phyloP scores from a whole-genome alignment of 352 stramenopile genomes.

The Phytopythium litorale region DNA sequence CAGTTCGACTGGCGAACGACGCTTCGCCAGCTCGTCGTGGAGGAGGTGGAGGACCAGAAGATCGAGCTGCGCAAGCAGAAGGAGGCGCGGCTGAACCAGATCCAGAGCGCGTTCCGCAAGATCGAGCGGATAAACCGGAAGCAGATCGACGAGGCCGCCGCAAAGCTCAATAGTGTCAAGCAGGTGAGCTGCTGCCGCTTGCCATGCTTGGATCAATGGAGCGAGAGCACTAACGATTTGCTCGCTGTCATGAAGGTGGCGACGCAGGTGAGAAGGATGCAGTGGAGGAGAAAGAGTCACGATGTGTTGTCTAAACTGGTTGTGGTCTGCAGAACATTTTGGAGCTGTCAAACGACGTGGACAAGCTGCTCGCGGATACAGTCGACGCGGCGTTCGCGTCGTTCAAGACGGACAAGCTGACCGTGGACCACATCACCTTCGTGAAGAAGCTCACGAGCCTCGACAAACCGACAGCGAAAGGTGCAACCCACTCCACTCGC shows the following conservation, averaged over 20 bases:
- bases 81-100: slow-evolving; percentile 40
- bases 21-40: slow-evolving; percentile 49
- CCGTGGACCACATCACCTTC: slow-evolving; percentile 43
- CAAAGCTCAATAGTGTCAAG: slow-evolving; percentile 52
- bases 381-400: slow-evolving; percentile 46
- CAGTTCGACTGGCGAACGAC: slow-evolving; percentile 62
- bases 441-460: slow-evolving; percentile 54
- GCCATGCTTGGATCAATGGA: background rate
- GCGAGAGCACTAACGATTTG: background rate
- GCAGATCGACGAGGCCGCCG: slow-evolving; percentile 36
- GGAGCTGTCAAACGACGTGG: slow-evolving; percentile 44
- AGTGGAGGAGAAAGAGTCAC: background rate
- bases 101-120: slow-evolving; percentile 35
- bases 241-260: slow-evolving; percentile 6
- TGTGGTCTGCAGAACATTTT: slow-evolving; percentile 33
- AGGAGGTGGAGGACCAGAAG: slow-evolving; percentile 63
- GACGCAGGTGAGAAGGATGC: slow-evolving; percentile 12
- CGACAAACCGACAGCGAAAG: slow-evolving; percentile 18
- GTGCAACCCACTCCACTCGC: background rate
- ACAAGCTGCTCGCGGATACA: slow-evolving; percentile 44
- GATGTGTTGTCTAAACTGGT: background rate
- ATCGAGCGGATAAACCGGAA: slow-evolving; percentile 39
- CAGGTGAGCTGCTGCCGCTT: slow-evolving; percentile 4
- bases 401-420: slow-evolving; percentile 56
- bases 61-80: slow-evolving; percentile 36